Percentiles rank a stretch among this genome's conserved stretches.
These are phyloP conservation scores for Jacaranda copaia DNA, from an alignment of 257 asterid genomes.

Conservation along the genomic window DNA sequence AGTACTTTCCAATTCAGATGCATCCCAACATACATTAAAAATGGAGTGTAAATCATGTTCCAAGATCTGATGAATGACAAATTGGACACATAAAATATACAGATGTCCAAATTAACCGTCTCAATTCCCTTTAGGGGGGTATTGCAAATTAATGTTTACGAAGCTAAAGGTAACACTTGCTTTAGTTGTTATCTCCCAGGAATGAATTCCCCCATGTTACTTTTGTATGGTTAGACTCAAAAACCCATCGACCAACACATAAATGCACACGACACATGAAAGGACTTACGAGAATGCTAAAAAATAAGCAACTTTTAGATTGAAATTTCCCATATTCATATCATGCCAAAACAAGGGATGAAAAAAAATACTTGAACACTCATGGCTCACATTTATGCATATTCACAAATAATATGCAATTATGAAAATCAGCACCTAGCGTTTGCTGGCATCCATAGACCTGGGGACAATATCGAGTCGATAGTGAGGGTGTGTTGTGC, in stretches of 20 bases:
- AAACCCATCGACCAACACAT: background rate
- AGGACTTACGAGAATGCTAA: background rate
- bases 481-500: slow-evolving; percentile 85
- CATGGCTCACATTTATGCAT: background rate
- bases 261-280: background rate
- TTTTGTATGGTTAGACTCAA: background rate
- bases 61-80: too few relatives aligned
- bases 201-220: background rate
- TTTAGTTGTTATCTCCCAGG: too few relatives aligned
- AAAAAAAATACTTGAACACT: slow-evolving; percentile 16
- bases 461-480: slow-evolving; percentile 90
- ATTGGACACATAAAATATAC: too few relatives aligned
- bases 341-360: slow-evolving; percentile 28
- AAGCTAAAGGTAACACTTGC: too few relatives aligned
- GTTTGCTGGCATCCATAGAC: slow-evolving; percentile 92
- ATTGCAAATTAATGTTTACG: too few relatives aligned
- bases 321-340: slow-evolving; percentile 23
- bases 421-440: slow-evolving; percentile 60
- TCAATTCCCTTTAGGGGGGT: too few relatives aligned
- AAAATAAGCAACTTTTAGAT: slow-evolving; percentile 12
- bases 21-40: too few relatives aligned
- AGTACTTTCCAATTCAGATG: too few relatives aligned
- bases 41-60: too few relatives aligned
- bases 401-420: slow-evolving; percentile 1
- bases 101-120: too few relatives aligned